Conservation (phyloP, 2,329 filamentous ascomycete species). For the Alternaria sp. region DNA sequence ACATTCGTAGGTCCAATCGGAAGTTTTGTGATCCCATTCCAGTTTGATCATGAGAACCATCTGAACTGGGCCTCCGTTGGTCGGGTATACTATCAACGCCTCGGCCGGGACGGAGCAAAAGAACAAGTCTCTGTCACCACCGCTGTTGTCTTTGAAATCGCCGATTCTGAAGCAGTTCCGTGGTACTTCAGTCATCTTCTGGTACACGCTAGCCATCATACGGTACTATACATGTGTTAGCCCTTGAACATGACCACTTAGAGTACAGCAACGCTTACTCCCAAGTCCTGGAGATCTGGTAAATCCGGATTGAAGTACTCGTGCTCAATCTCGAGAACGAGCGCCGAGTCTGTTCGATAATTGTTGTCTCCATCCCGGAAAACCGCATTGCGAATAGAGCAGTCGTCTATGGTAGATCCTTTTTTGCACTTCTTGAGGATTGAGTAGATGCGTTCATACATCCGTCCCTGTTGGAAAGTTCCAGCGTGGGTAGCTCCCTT, state of each 20-base stretch:
- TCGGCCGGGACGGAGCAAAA: constrained; percentile 1
- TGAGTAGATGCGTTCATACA: constrained; percentile 4
- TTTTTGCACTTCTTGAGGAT: neutral
- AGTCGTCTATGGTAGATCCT: neutral
- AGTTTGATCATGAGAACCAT: constrained; percentile 1
- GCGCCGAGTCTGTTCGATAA: neutral
- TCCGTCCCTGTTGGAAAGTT: neutral
- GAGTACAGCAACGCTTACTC: neutral
- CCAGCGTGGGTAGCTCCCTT: neutral
- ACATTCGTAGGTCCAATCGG: neutral
- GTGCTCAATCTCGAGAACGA: neutral
- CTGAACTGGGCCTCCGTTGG: constrained; percentile 5
- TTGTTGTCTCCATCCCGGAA: neutral
- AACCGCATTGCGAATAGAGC: neutral
- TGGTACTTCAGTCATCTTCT: neutral
- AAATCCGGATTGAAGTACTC: neutral
- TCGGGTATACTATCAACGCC: neutral
- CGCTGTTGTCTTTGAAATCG: neutral
- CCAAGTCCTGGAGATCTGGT: neutral
- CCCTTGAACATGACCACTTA: neutral
- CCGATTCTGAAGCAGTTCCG: neutral
- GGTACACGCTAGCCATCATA: constrained; percentile 4
- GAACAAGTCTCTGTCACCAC: neutral
- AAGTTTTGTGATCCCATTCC: neutral
- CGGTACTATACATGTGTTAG: neutral